Evolutionary conservation across 306 rosid species (phyloP).

Genomic region (Crotalaria pallida): DNA sequence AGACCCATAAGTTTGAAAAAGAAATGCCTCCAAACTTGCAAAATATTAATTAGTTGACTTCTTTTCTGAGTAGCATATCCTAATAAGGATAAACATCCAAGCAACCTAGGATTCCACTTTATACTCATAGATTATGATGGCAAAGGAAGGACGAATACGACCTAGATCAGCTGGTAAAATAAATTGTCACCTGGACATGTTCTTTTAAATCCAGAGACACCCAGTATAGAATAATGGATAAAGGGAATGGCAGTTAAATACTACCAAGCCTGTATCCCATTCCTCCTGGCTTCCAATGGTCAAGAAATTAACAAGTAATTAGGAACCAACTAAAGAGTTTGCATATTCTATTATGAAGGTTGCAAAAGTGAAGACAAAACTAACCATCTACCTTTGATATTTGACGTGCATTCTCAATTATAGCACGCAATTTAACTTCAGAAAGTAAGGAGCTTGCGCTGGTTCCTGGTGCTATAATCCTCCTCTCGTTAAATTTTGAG

Average conservation of each 20-base stretch:
- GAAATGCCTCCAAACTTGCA: constrained; percentile 5
- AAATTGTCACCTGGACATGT: constrained; percentile 4
- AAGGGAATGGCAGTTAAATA: neutral
- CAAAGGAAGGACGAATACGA: neutral
- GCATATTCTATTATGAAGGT: constrained; percentile 10
- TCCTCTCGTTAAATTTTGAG: constrained; percentile 64
- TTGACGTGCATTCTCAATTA: constrained; percentile 66
- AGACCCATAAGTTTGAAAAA: neutral
- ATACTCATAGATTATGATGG: neutral
- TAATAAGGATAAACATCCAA: neutral
- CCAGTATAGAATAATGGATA: neutral
- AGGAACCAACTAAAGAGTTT: neutral
- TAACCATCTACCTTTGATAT: constrained; percentile 49
- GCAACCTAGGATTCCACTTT: neutral
- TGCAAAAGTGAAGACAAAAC: constrained; percentile 20
- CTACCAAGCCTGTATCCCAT: neutral
- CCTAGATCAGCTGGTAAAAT: neutral
- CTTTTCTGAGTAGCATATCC: neutral
- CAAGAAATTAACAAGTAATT: constrained; percentile 2
- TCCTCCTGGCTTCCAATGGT: constrained; percentile 1
- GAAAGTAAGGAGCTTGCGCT: constrained; percentile 61
- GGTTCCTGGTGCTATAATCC: constrained; percentile 51
- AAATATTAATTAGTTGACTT: neutral
- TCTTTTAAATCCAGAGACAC: constrained; percentile 7
- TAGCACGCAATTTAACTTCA: constrained; percentile 56